Base-by-base conservation (phyloP, 2,329 filamentous ascomycete genomes). In the Zasmidium angulare region DNA sequence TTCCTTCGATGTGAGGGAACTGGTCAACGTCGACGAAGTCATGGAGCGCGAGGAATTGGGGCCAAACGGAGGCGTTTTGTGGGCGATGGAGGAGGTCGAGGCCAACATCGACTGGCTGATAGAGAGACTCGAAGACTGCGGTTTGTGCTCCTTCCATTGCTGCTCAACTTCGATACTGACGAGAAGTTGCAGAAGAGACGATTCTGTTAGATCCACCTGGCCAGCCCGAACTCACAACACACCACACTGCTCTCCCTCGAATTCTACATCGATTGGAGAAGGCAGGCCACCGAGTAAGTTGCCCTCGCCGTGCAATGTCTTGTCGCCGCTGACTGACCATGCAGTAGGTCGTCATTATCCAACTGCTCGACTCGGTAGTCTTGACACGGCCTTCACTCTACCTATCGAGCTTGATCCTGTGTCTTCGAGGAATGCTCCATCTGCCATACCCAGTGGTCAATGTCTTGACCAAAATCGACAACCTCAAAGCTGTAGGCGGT, bases 381-480 rank as follows among this genome's bases (percentile, higher is more conserved):
- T 83, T 98, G 24, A 96, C 93, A 0, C 87, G 96, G 61, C 95
- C 95, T 0, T 97, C 93, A 2, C 85, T 98, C 61, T 99, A 97
- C 76, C 89, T 99, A 60, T 96, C 93, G 66, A 95, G 96, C 14
- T 83, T 99, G 58, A 87, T 99, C 58, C 87, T 99, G 22, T 93
- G 92, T 56, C 86, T 99, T 64, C 89, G 95, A 66, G 93, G 91
- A 68, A 99, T 99, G 93, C 86, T 99, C 55, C 95, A 98, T 77
- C 93, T 99, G 84, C 95, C 98, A 72, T 89, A 98, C 62, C 92
- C 95, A 0, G 91, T 97, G 24, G 82, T 99, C 66, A 99, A 99
- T 71, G 90, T 99, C 63, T 84, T 99, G 23, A 97, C 93, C 59
- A 99, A 99, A 78, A 96, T 99, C 77, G 95, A 99, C 77, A 97